Conservation (phyloP, 345 rosid species). For the Citrus cavaleriei region DNA sequence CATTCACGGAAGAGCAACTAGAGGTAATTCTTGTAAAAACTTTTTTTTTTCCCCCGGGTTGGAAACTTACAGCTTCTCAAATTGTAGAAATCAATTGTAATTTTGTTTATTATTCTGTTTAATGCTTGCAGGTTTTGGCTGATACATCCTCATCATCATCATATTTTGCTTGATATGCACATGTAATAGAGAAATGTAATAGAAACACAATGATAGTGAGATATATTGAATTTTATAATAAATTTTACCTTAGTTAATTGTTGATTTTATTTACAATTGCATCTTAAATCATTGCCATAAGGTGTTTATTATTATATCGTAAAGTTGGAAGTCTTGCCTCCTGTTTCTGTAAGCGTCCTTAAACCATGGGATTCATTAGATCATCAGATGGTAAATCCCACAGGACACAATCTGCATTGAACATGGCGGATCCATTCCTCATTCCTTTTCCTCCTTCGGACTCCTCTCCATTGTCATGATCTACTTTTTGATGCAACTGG, state of each 20-base stretch:
- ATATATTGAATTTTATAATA: constrained; percentile 6
- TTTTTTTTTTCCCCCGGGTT: background rate
- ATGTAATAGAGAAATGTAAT: constrained; percentile 6
- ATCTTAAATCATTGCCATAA: background rate
- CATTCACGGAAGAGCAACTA: constrained; percentile 89
- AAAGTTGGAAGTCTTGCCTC: constrained; percentile 6
- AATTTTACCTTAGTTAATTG: constrained; percentile 5
- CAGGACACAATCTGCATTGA: constrained; percentile 67
- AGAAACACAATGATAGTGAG: constrained; percentile 20
- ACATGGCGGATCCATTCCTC: constrained; percentile 44
- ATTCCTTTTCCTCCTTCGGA: constrained; percentile 47
- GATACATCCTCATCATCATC: constrained; percentile 95
- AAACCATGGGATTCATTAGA: constrained; percentile 60
- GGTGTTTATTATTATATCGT: constrained; percentile 22
- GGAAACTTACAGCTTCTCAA: background rate
- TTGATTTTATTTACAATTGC: constrained; percentile 28
- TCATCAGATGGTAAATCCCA: constrained; percentile 87
- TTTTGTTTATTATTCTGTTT: constrained; percentile 3
- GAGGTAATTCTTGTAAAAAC: constrained; percentile 50
- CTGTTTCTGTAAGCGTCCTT: constrained; percentile 9
- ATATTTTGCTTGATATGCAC: constrained; percentile 70
- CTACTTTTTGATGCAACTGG: constrained; percentile 24
- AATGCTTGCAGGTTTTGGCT: constrained; percentile 74
- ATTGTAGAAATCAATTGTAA: background rate
- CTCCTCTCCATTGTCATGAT: constrained; percentile 50